A percentile compares a stretch with the other conserved stretches of the same genome.
These are phyloP conservation scores for Fusarium goolgardi DNA, from an alignment of 2,329 filamentous ascomycete species.

Conservation along the genomic window DNA sequence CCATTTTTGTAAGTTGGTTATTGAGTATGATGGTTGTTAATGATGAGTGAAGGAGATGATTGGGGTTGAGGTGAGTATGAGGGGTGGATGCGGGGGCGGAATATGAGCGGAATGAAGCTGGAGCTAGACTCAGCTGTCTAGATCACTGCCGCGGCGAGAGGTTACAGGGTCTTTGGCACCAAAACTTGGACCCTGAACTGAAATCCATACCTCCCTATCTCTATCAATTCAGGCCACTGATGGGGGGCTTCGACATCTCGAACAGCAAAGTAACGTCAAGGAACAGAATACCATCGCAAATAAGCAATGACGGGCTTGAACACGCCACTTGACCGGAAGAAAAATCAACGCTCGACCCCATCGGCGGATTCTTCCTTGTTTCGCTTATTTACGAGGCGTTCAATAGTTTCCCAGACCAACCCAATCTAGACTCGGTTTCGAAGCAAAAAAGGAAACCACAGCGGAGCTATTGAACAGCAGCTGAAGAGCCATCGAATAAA, in stretches of 20 bases:
- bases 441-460: constrained; percentile 1
- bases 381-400: constrained; percentile 7
- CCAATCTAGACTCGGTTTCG: constrained; percentile 11
- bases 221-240: neutral
- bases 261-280: neutral
- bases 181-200: neutral
- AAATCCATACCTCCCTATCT: neutral
- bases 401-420: constrained; percentile 16
- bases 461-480: constrained; percentile 14
- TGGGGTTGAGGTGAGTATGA: neutral
- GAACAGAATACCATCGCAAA: neutral
- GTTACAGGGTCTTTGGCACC: neutral
- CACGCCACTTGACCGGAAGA: neutral
- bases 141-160: neutral
- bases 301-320: neutral
- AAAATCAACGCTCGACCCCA: neutral
- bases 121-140: neutral
- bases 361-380: neutral
- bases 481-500: constrained; percentile 9
- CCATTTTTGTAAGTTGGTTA: constrained; percentile 48
- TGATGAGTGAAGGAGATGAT: neutral
- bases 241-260: neutral
- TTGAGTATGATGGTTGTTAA: neutral
- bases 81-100: constrained; percentile 26
- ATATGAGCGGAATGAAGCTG: constrained; percentile 7